Base-by-base conservation (phyloP, 2,329 filamentous ascomycete species). In the Ambrosiella xylebori region DNA sequence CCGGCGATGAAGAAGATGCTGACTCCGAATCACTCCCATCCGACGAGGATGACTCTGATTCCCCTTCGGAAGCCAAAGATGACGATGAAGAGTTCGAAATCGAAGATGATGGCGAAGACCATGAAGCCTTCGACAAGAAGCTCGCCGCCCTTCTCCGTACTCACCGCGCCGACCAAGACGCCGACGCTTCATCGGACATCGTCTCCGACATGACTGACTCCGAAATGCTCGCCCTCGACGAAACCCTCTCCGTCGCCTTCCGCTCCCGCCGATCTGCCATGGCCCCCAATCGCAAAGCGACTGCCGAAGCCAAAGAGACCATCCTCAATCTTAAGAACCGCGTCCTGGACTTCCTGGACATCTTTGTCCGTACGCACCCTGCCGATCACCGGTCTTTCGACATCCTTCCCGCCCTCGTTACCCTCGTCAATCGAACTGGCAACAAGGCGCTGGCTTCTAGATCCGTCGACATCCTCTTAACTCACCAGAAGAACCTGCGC, bases 321-420 rank as follows among this genome's bases (percentile, higher is more conserved):
- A 87, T 97, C 66, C 74, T 95, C 65, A 90, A 91, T 70, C 95
- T 98, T 77, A 98, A 98, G 74, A 87, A 88, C 69, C 86, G 90
- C 47, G 85, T 96, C 5, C 78, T 97, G 3, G 93, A 97, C 66
- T 78, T 97, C 1, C 76, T 97, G 9, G 81, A 85, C 61, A 85
- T 93, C 62, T 97, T 88, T 69, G 76, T 93, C 62, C 89, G 86
- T 68, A 84, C 85, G 64, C 84, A 93, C 69, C 79, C 85, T 58
- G 76, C 76, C 19, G 85, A 82, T 64, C 71, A 78, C 1, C 72
- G 90, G 0, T 79, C 82, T 0, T 79, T 93, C 49, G 75, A 81
- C 41, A 70, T 93, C 7, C 72, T 96, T 5, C 68, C 90, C 7
- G 89, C 91, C 0, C 74, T 96, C 0, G 74, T 95, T n/a, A 74